Evolutionary conservation across 2,329 filamentous ascomycete species (phyloP).

Genomic region (Venturia oleaginea): DNA sequence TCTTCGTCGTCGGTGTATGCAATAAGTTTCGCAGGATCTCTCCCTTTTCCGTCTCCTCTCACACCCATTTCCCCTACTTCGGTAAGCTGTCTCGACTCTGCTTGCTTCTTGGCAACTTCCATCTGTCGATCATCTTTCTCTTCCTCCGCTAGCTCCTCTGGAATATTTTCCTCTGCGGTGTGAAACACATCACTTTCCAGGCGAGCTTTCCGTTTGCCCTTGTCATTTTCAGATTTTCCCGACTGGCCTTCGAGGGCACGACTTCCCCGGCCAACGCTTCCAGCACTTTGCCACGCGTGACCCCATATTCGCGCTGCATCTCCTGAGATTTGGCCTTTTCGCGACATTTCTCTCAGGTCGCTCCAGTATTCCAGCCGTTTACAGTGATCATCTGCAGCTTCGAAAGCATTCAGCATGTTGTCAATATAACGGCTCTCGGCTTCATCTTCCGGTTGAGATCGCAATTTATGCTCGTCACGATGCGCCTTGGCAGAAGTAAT

Average conservation of each 20-base stretch:
- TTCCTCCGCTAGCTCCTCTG: neutral
- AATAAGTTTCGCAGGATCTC: neutral
- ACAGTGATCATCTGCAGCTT: conserved; percentile 72
- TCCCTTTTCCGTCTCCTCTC: neutral
- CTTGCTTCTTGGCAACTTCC: neutral
- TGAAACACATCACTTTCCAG: neutral
- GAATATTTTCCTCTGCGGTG: neutral
- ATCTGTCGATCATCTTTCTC: neutral
- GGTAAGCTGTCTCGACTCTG: conserved; percentile 3
- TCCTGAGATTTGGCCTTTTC: conserved; percentile 27
- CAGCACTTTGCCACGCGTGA: conserved; percentile 8
- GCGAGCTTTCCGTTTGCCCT: neutral
- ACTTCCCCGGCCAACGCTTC: neutral
- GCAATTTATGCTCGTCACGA: conserved; percentile 36
- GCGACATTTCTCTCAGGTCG: conserved; percentile 45
- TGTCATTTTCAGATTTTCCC: neutral
- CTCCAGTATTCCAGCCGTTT: conserved; percentile 80
- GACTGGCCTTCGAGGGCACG: neutral
- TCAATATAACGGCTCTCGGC: conserved; percentile 46
- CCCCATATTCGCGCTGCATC: conserved; percentile 28
- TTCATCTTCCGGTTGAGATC: conserved; percentile 35
- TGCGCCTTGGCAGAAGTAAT: conserved; percentile 47
- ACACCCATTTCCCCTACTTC: neutral
- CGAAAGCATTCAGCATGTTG: conserved; percentile 64
- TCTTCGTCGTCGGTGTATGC: neutral